These are phyloP conservation scores for Mycena indigotica DNA, from an alignment of 768 basidiomycete genomes.

Conservation along the genomic window DNA sequence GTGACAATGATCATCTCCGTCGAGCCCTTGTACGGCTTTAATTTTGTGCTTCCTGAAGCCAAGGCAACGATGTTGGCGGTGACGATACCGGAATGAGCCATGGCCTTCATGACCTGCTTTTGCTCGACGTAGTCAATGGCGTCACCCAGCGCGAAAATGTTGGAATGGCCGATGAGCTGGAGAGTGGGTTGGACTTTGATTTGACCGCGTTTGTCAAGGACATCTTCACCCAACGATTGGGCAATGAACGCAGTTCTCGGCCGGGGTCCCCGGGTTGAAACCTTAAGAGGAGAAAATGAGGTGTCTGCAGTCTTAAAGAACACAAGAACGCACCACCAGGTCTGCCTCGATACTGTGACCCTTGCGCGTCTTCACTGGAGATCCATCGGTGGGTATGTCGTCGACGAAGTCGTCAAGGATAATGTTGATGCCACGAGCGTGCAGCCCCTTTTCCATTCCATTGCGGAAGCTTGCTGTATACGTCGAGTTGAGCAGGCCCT, in stretches of 20 bases:
- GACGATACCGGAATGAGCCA: slow-evolving; percentile 44
- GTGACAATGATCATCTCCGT: slow-evolving; percentile 57
- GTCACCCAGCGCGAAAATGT: slow-evolving; percentile 63
- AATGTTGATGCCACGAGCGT: slow-evolving; percentile 49
- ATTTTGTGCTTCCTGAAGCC: slow-evolving; percentile 26
- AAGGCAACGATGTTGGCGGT: slow-evolving; percentile 48
- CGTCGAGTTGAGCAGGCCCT: slow-evolving; percentile 53
- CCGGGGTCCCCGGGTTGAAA: slow-evolving; percentile 44
- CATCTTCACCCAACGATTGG: slow-evolving; percentile 38
- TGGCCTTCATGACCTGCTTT: slow-evolving; percentile 53
- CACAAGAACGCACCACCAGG: slow-evolving; percentile 50
- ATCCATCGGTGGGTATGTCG: slow-evolving; percentile 40
- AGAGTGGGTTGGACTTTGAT: slow-evolving; percentile 54
- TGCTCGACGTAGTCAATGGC: slow-evolving; percentile 56
- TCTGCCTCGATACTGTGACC: slow-evolving; percentile 55
- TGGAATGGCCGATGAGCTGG: slow-evolving; percentile 47
- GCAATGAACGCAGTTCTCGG: slow-evolving; percentile 55
- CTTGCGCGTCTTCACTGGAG: slow-evolving; percentile 49
- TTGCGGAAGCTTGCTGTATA: slow-evolving; percentile 60
- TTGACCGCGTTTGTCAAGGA: slow-evolving; percentile 35
- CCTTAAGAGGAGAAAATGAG: slow-evolving; percentile 22
- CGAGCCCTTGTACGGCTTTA: slow-evolving; percentile 51
- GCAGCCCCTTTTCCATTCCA: slow-evolving; percentile 43
- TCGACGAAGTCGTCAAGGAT: slow-evolving; percentile 58
- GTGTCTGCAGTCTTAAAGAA: not conserved